These are phyloP conservation scores for Ascochyta koolunga DNA, from an alignment of 2,329 filamentous ascomycete species.

Conservation along the genomic window DNA sequence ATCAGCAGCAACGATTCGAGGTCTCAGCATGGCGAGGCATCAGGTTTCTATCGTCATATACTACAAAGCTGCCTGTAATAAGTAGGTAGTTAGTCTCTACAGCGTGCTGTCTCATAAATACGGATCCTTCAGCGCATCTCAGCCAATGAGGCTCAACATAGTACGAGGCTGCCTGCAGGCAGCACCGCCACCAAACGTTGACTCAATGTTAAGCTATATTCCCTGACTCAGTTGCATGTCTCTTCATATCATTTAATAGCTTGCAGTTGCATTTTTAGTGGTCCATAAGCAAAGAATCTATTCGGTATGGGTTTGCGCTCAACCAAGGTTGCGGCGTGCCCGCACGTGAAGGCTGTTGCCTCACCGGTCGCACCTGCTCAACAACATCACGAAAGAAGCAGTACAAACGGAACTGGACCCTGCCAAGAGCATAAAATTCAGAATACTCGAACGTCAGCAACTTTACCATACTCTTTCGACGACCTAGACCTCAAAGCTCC, in stretches of 20 bases:
- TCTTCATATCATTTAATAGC: conserved; percentile 9
- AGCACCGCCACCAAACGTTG: conserved; percentile 29
- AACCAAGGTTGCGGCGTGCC: conserved; percentile 28
- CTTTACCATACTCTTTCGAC: conserved; percentile 8
- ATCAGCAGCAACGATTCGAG: not conserved
- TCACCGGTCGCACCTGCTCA: conserved; percentile 15
- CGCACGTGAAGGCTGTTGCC: conserved; percentile 25
- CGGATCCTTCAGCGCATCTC: not conserved
- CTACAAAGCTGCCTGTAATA: not conserved
- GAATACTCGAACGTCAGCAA: not conserved
- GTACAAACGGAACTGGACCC: conserved; percentile 13
- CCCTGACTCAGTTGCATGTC: conserved; percentile 24
- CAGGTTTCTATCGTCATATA: not conserved
- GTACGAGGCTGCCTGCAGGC: conserved; percentile 38
- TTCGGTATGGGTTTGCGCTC: conserved; percentile 37
- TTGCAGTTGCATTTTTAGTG: not conserved
- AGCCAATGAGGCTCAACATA: conserved; percentile 25
- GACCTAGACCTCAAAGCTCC: conserved; percentile 14
- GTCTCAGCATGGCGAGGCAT: not conserved
- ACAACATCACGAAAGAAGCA: conserved; percentile 14
- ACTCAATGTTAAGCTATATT: conserved; percentile 24
- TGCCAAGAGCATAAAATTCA: conserved; percentile 16
- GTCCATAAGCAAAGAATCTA: not conserved
- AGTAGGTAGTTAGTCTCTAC: not conserved
- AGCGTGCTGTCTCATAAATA: not conserved